These are phyloP conservation scores for Paramecium tetraurelia DNA, from an alignment of 73 alveolate genomes.

Conservation along the genomic window DNA sequence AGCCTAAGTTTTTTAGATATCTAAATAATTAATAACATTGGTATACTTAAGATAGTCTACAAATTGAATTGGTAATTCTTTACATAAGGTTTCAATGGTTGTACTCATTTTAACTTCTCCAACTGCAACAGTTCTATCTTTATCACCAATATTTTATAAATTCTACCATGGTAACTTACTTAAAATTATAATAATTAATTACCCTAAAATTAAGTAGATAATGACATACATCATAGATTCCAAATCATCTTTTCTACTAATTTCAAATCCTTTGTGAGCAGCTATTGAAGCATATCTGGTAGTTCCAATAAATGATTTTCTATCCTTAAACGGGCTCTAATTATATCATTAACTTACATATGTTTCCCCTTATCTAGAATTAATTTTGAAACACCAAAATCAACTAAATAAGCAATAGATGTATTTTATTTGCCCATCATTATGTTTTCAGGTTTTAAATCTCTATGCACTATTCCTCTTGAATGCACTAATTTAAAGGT, in stretches of 20 bases:
- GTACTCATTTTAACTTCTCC: conserved; percentile 36
- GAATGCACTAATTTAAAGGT: conserved; percentile 50
- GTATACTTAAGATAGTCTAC: background rate
- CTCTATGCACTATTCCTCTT: conserved; percentile 73
- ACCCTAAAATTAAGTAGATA: conserved; percentile 70
- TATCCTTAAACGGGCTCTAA: conserved; percentile 46
- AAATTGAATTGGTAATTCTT: background rate
- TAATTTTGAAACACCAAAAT: conserved; percentile 57
- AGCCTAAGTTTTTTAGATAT: background rate
- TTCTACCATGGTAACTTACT: conserved; percentile 79
- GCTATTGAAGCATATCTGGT: conserved; percentile 80
- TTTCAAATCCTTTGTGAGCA: conserved; percentile 77
- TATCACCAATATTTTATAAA: conserved; percentile 52
- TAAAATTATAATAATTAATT: conserved; percentile 88
- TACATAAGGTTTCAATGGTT: background rate
- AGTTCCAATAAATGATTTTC: conserved; percentile 64
- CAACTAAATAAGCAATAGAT: background rate
- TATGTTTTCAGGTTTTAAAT: conserved; percentile 77
- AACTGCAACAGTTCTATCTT: conserved; percentile 51
- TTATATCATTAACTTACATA: background rate
- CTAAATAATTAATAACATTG: background rate
- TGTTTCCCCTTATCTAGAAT: conserved; percentile 21
- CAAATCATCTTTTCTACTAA: conserved; percentile 75
- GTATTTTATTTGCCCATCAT: conserved; percentile 52
- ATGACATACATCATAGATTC: conserved; percentile 72